phyloP scores from a whole-genome alignment of 148 eudicot genomes.

The Euryodendron excelsum region DNA sequence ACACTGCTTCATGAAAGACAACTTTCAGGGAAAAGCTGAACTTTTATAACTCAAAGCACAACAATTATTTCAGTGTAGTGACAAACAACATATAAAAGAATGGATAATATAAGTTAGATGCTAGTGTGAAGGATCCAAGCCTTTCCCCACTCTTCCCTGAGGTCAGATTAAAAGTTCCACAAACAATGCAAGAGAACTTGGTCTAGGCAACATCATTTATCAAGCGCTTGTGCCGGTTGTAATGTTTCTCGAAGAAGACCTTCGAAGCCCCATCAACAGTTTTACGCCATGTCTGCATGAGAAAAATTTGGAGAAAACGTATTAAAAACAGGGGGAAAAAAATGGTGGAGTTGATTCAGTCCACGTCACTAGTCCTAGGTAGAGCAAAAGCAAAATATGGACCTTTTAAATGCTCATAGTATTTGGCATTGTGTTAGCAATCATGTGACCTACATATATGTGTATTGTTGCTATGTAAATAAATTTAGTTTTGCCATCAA shows the following conservation, averaged over 20 bases:
- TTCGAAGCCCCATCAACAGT: slow-evolving; percentile 74
- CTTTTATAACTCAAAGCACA: not conserved
- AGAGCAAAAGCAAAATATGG: too few relatives aligned
- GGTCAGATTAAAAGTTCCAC: slow-evolving; percentile 7
- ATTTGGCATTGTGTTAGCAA: too few relatives aligned
- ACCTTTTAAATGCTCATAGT: too few relatives aligned
- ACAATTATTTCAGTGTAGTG: not conserved
- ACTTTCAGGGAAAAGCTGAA: not conserved
- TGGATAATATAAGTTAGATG: not conserved
- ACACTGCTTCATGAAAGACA: not conserved
- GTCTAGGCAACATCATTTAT: slow-evolving; percentile 32
- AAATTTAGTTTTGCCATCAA: too few relatives aligned
- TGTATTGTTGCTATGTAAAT: too few relatives aligned
- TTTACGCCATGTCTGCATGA: slow-evolving; percentile 72
- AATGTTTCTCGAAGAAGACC: slow-evolving; percentile 82
- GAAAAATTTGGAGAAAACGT: too few relatives aligned
- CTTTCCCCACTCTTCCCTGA: not conserved
- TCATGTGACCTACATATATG: too few relatives aligned
- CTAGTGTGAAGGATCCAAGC: not conserved
- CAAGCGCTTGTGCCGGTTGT: slow-evolving; percentile 72
- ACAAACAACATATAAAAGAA: not conserved
- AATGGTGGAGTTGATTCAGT: too few relatives aligned
- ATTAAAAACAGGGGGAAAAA: too few relatives aligned
- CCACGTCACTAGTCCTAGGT: too few relatives aligned
- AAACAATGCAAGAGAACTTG: not conserved